phyloP scores from a whole-genome alignment of 129 eudicot genomes.

The Chrysanthemum makinoi region DNA sequence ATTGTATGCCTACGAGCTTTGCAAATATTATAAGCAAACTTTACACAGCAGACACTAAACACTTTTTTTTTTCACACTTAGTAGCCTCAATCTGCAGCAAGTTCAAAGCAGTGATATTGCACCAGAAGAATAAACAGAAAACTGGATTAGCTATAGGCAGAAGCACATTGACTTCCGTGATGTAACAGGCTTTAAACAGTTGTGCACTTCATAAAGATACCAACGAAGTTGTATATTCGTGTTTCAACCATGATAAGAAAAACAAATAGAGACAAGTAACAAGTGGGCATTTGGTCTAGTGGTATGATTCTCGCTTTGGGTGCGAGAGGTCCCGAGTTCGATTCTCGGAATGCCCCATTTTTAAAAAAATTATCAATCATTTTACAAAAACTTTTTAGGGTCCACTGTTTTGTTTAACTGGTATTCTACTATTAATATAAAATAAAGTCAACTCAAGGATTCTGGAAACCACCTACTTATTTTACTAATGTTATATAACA shows the following conservation, averaged over 20 bases:
- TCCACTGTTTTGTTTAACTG: not conserved
- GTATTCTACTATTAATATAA: not conserved
- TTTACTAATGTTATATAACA: conserved; percentile 1
- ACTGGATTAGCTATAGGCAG: not conserved
- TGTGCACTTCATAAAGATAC: not conserved
- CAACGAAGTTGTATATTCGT: too few relatives aligned
- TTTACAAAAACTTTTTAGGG: not conserved
- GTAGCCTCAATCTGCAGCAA: not conserved
- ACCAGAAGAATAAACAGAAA: not conserved
- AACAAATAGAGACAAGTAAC: not conserved
- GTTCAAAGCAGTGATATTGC: not conserved
- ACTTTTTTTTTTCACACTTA: not conserved
- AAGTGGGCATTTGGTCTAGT: conserved; percentile 93
- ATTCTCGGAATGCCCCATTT: conserved; percentile 87
- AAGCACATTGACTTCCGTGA: not conserved
- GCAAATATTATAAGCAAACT: conserved; percentile 5
- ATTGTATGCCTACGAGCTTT: not conserved
- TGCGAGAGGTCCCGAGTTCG: conserved; percentile 99
- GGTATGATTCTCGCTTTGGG: conserved; percentile 98
- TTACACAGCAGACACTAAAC: not conserved
- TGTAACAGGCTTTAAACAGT: not conserved
- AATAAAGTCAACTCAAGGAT: conserved; percentile 8
- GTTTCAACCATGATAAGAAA: not conserved
- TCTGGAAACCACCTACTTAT: not conserved
- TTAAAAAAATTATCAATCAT: not conserved